These are phyloP conservation scores for Fomitopsis palustris DNA, from an alignment of 1,284 basidiomycete genomes.

Conservation along the genomic window DNA sequence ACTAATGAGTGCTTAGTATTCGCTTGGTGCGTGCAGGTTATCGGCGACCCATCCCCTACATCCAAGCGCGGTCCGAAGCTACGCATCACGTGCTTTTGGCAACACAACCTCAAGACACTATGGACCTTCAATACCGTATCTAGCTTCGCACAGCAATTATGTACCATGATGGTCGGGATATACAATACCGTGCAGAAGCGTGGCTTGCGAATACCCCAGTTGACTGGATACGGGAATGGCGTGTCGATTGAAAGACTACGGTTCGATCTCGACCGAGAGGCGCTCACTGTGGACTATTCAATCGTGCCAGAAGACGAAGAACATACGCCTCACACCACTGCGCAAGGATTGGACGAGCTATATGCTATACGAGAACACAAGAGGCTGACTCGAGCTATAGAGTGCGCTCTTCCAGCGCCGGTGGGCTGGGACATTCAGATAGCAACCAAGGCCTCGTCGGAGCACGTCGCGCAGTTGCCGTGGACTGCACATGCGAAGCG, in stretches of 20 bases:
- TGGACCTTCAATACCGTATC: conserved; percentile 74
- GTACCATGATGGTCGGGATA: conserved; percentile 78
- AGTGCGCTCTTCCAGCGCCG: conserved; percentile 72
- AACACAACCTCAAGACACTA: conserved; percentile 88
- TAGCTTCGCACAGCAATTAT: conserved; percentile 67
- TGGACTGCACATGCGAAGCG: conserved; percentile 74
- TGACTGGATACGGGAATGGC: conserved; percentile 79
- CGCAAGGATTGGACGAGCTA: conserved; percentile 53
- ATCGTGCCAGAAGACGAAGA: conserved; percentile 78
- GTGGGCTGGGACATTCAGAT: conserved; percentile 92
- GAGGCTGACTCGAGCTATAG: conserved; percentile 71
- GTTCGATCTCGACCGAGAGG: conserved; percentile 81
- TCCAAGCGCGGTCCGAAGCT: conserved; percentile 35
- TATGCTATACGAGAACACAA: conserved; percentile 61
- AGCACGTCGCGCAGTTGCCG: conserved; percentile 68
- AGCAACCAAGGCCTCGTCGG: conserved; percentile 66
- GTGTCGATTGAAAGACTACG: conserved; percentile 74
- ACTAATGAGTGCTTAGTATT: conserved; percentile 54
- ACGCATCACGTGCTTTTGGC: conserved; percentile 91
- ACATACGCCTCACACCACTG: conserved; percentile 31
- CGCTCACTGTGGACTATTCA: conserved; percentile 82
- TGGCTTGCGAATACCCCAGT: conserved; percentile 70
- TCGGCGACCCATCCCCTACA: conserved; percentile 29
- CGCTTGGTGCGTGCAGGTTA: conserved; percentile 87
- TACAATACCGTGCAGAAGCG: conserved; percentile 75